Evolutionary conservation across 2,329 filamentous ascomycete species (phyloP).

Genomic region (Berkeleyomyces basicola): DNA sequence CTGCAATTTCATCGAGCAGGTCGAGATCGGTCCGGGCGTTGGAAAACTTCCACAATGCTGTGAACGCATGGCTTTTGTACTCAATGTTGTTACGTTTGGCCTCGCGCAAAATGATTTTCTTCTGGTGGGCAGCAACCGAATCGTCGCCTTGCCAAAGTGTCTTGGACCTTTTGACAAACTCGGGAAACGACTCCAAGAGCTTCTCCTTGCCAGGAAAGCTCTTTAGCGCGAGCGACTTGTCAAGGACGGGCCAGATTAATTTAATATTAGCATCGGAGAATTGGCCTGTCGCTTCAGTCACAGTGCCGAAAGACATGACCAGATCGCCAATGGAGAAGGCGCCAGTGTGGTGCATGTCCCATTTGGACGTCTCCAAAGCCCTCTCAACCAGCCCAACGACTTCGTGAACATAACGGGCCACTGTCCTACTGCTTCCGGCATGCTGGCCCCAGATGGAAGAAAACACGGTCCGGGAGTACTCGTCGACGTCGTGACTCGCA

Average conservation of each 20-base stretch:
- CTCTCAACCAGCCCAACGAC: slow-evolving; percentile 52
- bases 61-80: slow-evolving; percentile 63
- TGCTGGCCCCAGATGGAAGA: slow-evolving; percentile 79
- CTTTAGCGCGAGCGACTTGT: slow-evolving; percentile 70
- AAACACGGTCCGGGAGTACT: slow-evolving; percentile 65
- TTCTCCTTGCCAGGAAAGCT: slow-evolving; percentile 87
- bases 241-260: slow-evolving; percentile 65
- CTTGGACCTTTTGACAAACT: slow-evolving; percentile 52
- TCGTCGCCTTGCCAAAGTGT: slow-evolving; percentile 38
- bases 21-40: slow-evolving; percentile 50
- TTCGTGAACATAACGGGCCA: slow-evolving; percentile 70
- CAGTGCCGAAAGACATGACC: slow-evolving; percentile 46
- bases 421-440: slow-evolving; percentile 67
- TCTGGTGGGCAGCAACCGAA: slow-evolving; percentile 45
- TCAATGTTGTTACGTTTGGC: slow-evolving; percentile 79
- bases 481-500: slow-evolving; percentile 69
- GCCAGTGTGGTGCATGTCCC: slow-evolving; percentile 79
- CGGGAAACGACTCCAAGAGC: slow-evolving; percentile 62
- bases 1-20: slow-evolving; percentile 48
- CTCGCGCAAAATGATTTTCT: slow-evolving; percentile 70
- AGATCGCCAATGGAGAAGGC: slow-evolving; percentile 66
- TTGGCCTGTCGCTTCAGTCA: slow-evolving; percentile 38
- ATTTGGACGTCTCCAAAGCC: slow-evolving; percentile 64
- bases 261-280: slow-evolving; percentile 44
- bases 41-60: slow-evolving; percentile 56